These are phyloP conservation scores for Saccharomyces kudriavzevii DNA, from an alignment of 805 yeast genomes.

Conservation along the genomic window DNA sequence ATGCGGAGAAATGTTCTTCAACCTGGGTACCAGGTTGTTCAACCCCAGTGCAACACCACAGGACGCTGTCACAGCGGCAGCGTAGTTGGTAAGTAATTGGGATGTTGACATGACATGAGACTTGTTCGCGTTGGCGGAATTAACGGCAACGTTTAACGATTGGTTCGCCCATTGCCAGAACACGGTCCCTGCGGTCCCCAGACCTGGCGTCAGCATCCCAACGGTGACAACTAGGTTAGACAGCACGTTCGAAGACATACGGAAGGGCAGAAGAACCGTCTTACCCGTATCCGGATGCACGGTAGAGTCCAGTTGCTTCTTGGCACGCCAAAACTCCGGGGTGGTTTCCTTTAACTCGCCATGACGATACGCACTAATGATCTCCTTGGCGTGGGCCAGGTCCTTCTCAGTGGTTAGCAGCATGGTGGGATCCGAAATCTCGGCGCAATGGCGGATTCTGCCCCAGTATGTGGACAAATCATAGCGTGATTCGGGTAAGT, in stretches of 20 bases:
- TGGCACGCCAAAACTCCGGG: constrained; percentile 83
- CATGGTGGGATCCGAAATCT: constrained; percentile 87
- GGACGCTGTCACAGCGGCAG: constrained; percentile 86
- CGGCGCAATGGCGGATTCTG: constrained; percentile 89
- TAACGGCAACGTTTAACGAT: constrained; percentile 91
- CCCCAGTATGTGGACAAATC: constrained; percentile 86
- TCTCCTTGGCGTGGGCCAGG: constrained; percentile 52
- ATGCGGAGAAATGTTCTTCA: constrained; percentile 59
- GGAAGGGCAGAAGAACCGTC: constrained; percentile 83
- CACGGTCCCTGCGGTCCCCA: constrained; percentile 82
- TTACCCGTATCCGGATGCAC: constrained; percentile 96
- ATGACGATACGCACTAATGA: constrained; percentile 64
- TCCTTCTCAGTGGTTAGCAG: constrained; percentile 61
- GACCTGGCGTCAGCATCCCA: constrained; percentile 94
- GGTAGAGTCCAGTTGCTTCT: constrained; percentile 79
- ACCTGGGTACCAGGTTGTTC: constrained; percentile 80
- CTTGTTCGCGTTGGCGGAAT: constrained; percentile 92
- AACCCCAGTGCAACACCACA: constrained; percentile 94
- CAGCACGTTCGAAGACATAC: constrained; percentile 94
- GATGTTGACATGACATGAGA: constrained; percentile 78
- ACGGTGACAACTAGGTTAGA: constrained; percentile 91
- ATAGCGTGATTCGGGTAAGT: constrained; percentile 71
- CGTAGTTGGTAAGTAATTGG: constrained; percentile 72
- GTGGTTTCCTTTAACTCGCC: constrained; percentile 60
- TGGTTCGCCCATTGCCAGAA: constrained; percentile 99